Evolutionary conservation across 768 basidiomycete species (phyloP), one percentile per base, ranked within the genome.

Genomic region (Leccinum subtestaceum): DNA sequence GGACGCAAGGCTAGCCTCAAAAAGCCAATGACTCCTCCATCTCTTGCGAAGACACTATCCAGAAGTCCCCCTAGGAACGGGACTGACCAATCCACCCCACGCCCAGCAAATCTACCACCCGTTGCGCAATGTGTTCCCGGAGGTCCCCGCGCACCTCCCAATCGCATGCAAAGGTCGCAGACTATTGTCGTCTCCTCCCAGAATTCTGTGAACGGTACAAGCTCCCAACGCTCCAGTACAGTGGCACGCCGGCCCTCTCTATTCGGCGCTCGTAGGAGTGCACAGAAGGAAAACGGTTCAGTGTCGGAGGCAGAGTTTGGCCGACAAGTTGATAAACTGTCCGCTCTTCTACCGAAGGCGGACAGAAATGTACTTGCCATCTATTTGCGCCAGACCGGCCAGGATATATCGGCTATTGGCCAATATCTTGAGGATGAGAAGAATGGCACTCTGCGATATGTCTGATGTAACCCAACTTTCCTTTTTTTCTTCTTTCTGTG

Each of bases 381-480:
- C 13, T 93, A 93, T 71, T 72, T 93, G 59, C 82, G 83, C 29
- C 80, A 87, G 10, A 78, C 89, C 10, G 91, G 91, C 21, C 84
- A 89, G 67, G 90, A 91, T 71, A 88, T 92, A 46, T 75, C 90
- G 46, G 91, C 91, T n/a, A 91, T 93, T 64, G 89, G 89, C 15
- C 87, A 90, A 68, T 93, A 91, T 70, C 76, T 93, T 11, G 91
- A 91, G 63, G 91, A 93, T 62, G 88, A 91, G 70, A 88, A 87
- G 75, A 89, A 86, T 66, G 89, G 89, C 32, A 80, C 76, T 49
- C 68, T 91, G 51, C 77, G 78, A 58, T 61, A 69, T 46, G 70
- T 74, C 43, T 77, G 65, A 69, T 62, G 32, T 29, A 56, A 60
- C 45, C 47, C 55, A 47, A 21, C 21, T 21, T 45, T 38, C 23